Conservation (phyloP, 73 alveolate genomes). For the Uronychia setigera region DNA sequence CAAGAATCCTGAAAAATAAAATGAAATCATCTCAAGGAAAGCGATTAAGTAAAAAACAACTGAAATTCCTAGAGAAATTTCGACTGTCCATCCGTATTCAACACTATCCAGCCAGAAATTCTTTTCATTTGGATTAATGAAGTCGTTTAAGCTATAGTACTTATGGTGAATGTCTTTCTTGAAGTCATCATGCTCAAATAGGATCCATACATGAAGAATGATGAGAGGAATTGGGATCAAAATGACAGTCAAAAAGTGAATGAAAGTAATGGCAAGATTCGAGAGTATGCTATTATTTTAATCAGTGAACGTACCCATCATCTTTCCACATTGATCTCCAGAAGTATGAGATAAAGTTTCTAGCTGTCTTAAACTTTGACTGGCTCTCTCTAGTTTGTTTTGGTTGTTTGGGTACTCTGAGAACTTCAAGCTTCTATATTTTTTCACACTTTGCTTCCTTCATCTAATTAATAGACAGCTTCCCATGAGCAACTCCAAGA, state of each 20-base stretch:
- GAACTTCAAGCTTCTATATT: not conserved
- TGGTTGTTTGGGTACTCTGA: conserved; percentile 26
- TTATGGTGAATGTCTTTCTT: conserved; percentile 9
- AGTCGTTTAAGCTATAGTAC: not conserved
- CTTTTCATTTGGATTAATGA: not conserved
- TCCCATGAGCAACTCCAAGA: not conserved
- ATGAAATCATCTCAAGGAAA: conserved; percentile 12
- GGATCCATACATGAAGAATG: not conserved
- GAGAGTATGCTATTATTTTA: not conserved
- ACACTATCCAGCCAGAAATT: conserved; percentile 4
- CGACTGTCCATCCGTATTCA: not conserved
- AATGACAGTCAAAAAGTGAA: not conserved
- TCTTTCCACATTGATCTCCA: not conserved
- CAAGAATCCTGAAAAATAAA: conserved; percentile 8
- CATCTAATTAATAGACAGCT: not conserved
- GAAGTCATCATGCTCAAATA: not conserved
- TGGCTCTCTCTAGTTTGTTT: not conserved
- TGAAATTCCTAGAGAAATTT: not conserved
- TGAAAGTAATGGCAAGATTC: not conserved
- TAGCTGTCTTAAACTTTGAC: not conserved
- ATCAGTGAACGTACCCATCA: not conserved
- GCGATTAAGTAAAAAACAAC: conserved; percentile 1
- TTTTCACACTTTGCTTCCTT: not conserved
- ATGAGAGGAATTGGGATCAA: conserved; percentile 8
- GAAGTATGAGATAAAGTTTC: not conserved